Evolutionary conservation across 495 filamentous ascomycete genomes (phyloP).

Genomic region (Aspergillus baeticus): DNA sequence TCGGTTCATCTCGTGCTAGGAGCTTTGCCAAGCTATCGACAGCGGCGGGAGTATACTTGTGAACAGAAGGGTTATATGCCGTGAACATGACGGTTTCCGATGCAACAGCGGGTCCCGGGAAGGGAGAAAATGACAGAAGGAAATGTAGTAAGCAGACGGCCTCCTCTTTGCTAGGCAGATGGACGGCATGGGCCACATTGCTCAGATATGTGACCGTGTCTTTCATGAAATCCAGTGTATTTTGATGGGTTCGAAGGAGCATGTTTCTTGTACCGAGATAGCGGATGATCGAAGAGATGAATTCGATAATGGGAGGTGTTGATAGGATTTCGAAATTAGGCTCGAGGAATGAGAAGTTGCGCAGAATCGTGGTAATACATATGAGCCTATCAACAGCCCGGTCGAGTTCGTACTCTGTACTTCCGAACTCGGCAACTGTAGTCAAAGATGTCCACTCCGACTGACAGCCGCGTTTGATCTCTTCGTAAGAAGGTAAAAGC

Average conservation of each 20-base stretch:
- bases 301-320: slow-evolving; percentile 71
- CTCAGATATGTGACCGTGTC: slow-evolving; percentile 86
- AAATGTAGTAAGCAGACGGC: slow-evolving; percentile 85
- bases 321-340: slow-evolving; percentile 71
- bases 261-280: slow-evolving; percentile 88
- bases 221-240: slow-evolving; percentile 95
- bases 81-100: slow-evolving; percentile 70
- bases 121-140: slow-evolving; percentile 83
- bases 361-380: slow-evolving; percentile 87
- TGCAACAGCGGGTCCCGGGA: slow-evolving; percentile 52
- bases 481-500: slow-evolving; percentile 79
- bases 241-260: slow-evolving; percentile 73
- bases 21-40: slow-evolving; percentile 90
- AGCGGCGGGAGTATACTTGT: slow-evolving; percentile 86
- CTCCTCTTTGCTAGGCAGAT: slow-evolving; percentile 84
- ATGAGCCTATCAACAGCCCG: slow-evolving; percentile 82
- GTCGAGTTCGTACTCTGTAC: slow-evolving; percentile 78
- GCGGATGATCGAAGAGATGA: slow-evolving; percentile 76
- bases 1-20: slow-evolving; percentile 90
- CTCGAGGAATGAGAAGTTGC: slow-evolving; percentile 87
- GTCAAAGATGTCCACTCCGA: slow-evolving; percentile 67
- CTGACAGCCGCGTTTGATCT: slow-evolving; percentile 74
- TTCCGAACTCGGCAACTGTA: slow-evolving; percentile 70
- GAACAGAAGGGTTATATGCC: slow-evolving; percentile 72
- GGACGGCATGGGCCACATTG: slow-evolving; percentile 77